Evolutionary conservation across 306 rosid species (phyloP), one percentile per base, ranked within the genome.

Genomic region (Prinsepia uniflora): DNA sequence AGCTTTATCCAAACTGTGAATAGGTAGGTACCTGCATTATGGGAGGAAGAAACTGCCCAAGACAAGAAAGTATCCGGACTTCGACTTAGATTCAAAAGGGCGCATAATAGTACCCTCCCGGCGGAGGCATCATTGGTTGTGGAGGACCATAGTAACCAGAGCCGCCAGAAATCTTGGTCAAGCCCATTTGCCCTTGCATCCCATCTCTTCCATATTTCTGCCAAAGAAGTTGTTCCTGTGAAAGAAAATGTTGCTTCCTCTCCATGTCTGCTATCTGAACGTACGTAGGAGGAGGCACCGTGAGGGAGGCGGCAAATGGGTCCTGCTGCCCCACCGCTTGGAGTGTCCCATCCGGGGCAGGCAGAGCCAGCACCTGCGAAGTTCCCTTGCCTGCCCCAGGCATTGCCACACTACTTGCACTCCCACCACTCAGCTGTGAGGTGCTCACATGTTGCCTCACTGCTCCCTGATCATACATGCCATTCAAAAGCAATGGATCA

Each of bases 251-350:
- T 70, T 90, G 96, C 84, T 86, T 92, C 85, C 76, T 90, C 87
- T 90, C 98, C 85, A 90, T 82, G 12, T 92, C 96, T 1, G 92
- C 96, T 34, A 92, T 86, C 76, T 92, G 98, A 59, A 92, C 96
- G 56, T 92, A 90, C 1, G 96, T 81, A 68, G 98, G 98, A 7
- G 96, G 87, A 0, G 96, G 91, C 75, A 92, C 96, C 0, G 77
- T 12, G 4, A 90, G 84, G 0, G 98, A 92, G 24, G 96, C 96
- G 0, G 91, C 91, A 57, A 92, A 92, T 0, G 98, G 98, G 24
- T 92, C 98, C 53, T 81, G 92, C 3, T 80, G 73, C 62, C 98
- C 92, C 24, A 86, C 82, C 1, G 69, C 78, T 30, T 84, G 84
- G 39, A 86, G 76, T 5, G 91, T 86, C 20, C 96, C 96, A 3